Percentiles rank a stretch among this genome's conserved stretches.
These are phyloP conservation scores for Arthrobotrys pseudoclavata DNA, from an alignment of 2,329 filamentous ascomycete species.

Conservation along the genomic window DNA sequence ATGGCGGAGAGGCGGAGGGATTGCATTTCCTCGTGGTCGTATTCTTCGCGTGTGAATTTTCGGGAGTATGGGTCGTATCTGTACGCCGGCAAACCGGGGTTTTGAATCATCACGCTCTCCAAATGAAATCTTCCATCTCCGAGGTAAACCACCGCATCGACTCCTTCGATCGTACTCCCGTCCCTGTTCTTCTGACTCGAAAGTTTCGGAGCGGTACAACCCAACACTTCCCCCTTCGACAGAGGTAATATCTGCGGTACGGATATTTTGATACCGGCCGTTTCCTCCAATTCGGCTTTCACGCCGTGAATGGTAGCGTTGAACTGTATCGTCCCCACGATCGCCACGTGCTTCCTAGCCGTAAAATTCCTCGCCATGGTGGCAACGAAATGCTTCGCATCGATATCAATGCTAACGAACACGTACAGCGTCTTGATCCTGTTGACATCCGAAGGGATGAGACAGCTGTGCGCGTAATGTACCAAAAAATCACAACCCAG, in stretches of 20 bases:
- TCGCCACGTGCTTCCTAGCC: slow-evolving; percentile 85
- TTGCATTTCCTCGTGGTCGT: slow-evolving; percentile 93
- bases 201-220: slow-evolving; percentile 90
- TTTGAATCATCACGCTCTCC: slow-evolving; percentile 99
- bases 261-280: slow-evolving; percentile 76
- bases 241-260: slow-evolving; percentile 93
- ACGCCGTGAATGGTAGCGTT: slow-evolving; percentile 95
- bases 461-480: slow-evolving; percentile 96
- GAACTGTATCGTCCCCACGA: slow-evolving; percentile 98
- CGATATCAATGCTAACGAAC: slow-evolving; percentile 97
- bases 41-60: slow-evolving; percentile 89
- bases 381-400: slow-evolving; percentile 85
- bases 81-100: slow-evolving; percentile 89
- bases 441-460: slow-evolving; percentile 96
- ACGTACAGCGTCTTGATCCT: slow-evolving; percentile 98
- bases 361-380: slow-evolving; percentile 91
- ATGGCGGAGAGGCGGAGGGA: slow-evolving; percentile 83
- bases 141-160: slow-evolving; percentile 87
- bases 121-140: slow-evolving; percentile 95
- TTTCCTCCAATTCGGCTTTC: slow-evolving; percentile 80
- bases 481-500: slow-evolving; percentile 94
- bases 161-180: slow-evolving; percentile 67
- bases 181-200: slow-evolving; percentile 69
- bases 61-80: slow-evolving; percentile 97
- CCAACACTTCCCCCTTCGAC: slow-evolving; percentile 94